phyloP scores from a whole-genome alignment of 1,284 basidiomycete genomes.

The Trichosporon asahii region DNA sequence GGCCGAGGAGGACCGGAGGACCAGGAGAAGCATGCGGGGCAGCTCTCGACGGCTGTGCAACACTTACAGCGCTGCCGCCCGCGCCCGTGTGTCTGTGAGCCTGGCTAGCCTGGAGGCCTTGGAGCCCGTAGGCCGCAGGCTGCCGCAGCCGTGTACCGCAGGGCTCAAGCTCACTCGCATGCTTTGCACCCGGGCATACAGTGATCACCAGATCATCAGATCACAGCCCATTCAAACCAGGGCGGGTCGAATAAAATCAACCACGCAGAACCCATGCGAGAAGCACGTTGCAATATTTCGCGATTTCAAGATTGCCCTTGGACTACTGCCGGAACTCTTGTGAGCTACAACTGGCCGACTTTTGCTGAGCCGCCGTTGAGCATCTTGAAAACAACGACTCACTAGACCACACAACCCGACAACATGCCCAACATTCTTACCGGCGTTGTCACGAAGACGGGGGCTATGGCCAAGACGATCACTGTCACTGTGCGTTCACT shows the following conservation, averaged over 20 bases:
- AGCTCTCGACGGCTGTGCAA: too few relatives aligned
- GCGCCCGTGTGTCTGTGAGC: too few relatives aligned
- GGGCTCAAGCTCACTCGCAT: too few relatives aligned
- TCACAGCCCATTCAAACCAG: not conserved
- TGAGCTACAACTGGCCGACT: not conserved
- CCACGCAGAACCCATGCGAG: not conserved
- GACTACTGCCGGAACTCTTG: not conserved
- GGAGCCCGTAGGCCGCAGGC: too few relatives aligned
- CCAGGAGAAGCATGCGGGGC: too few relatives aligned
- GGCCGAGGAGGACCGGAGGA: too few relatives aligned
- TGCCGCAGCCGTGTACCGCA: not conserved
- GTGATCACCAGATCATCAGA: not conserved
- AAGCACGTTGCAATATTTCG: not conserved
- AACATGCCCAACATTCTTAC: conserved; percentile 36
- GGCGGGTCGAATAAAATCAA: not conserved
- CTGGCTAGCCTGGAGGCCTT: too few relatives aligned
- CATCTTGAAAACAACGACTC: not conserved
- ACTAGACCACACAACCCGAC: conserved; percentile 15
- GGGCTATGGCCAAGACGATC: conserved; percentile 44
- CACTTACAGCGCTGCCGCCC: too few relatives aligned
- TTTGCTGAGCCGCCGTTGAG: not conserved
- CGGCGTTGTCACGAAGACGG: conserved; percentile 42
- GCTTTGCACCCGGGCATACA: too few relatives aligned
- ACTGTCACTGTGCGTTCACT: conserved; percentile 36
- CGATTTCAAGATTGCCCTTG: not conserved